Evolutionary conservation across 2,329 filamentous ascomycete genomes (phyloP).

Genomic region (Didymella glomerata): DNA sequence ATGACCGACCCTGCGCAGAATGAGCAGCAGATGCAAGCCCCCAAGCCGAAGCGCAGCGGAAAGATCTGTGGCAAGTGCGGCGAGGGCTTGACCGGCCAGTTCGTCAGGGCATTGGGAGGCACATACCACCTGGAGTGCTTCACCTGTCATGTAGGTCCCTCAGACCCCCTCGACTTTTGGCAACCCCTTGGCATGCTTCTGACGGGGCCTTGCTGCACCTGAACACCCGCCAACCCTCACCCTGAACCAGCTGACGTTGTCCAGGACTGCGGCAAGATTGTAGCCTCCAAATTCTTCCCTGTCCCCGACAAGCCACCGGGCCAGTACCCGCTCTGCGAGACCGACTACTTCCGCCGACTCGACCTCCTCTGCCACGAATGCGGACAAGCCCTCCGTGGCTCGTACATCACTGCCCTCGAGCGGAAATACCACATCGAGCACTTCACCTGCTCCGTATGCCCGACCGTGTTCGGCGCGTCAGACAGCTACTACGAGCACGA

Average conservation of each 20-base stretch:
- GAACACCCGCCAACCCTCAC: too few species aligned
- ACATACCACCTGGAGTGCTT: constrained; percentile 99
- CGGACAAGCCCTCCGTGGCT: constrained; percentile 89
- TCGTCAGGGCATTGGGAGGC: constrained; percentile 89
- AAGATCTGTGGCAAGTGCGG: constrained; percentile 81
- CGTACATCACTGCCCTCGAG: constrained; percentile 96
- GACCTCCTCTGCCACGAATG: constrained; percentile 92
- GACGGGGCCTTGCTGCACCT: background rate
- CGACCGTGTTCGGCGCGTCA: constrained; percentile 96
- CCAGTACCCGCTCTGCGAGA: constrained; percentile 97
- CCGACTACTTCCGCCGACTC: constrained; percentile 91
- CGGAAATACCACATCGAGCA: constrained; percentile 98
- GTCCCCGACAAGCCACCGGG: constrained; percentile 88
- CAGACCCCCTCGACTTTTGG: constrained; percentile 1
- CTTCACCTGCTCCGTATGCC: constrained; percentile 96
- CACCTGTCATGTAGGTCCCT: constrained; percentile 81
- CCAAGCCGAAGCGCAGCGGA: constrained; percentile 43
- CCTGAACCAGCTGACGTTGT: constrained; percentile 7
- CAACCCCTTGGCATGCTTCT: background rate
- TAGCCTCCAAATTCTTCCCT: constrained; percentile 98
- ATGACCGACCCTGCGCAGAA: constrained; percentile 42
- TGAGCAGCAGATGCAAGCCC: constrained; percentile 28
- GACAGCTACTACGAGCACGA: constrained; percentile 99
- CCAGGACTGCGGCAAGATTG: constrained; percentile 96
- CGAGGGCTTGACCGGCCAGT: constrained; percentile 89